Evolutionary conservation across 495 filamentous ascomycete genomes (phyloP), one percentile per base, ranked within the genome.

Genomic region (Podospora comata): DNA sequence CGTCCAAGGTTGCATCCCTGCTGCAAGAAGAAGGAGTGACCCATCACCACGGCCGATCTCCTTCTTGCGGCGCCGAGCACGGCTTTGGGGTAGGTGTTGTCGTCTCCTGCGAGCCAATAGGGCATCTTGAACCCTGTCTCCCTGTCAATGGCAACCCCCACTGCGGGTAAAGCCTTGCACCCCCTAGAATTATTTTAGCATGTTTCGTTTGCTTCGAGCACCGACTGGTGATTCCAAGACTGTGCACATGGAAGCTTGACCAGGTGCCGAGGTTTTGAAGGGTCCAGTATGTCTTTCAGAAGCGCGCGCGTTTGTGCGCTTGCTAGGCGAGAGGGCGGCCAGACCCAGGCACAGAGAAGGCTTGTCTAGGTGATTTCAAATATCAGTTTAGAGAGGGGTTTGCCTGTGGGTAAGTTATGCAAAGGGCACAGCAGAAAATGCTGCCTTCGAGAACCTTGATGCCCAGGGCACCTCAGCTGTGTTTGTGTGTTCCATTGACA

Each of bases 131-230:
- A 39, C 34, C 34, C 23, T 23, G 1, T 23, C 23, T 4, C 15
- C 54, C 54, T 48, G 58, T 58, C 34, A 32, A 39, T 23, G 28
- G 55, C 39, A 27, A 27, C 28, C 16, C 53, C 27, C 44, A 34
- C 27, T 65, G 30, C 64, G 56, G 64, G 58, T 32, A 5, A 5
- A 30, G n/a, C 48, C 26, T 30, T 26, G 44, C 27, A 28, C 28
- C 54, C 54, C 64, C 28, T 32, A 23, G 30, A 30, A 64, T 56
- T 26, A 28, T 34, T 65, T 65, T 58, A 32, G 64, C 64, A 65
- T 65, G 64, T 58, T 65, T 65, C 53, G 64, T 27, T 65, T 56
- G 13, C 39, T 11, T n/a, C 54, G 56, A 59, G 53, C 64, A 39
- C 11, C 34, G 34, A 39, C 34, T 39, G 34, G 34, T 39, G 34